Base-by-base conservation (phyloP, 345 rosid genomes). In the Rhodamnia argentea region DNA sequence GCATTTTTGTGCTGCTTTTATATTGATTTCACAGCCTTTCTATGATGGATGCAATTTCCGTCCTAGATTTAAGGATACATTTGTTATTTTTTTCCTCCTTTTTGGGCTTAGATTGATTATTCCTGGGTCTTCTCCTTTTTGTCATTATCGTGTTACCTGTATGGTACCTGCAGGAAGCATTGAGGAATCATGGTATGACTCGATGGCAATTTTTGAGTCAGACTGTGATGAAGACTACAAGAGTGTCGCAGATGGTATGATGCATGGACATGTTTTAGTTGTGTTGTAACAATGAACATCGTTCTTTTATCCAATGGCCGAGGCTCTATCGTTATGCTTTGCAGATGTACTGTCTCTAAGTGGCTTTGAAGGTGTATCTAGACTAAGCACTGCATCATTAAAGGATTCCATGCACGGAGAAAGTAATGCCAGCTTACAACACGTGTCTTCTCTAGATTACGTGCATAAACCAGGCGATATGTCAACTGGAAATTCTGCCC, bases 191-290 rank as follows among this genome's bases (percentile, higher is more conserved):
- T 97, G 98, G 97, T 95, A 90, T 85, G 99, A 97, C 89, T 90
- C 99, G 52, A 90, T 87, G 85, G 91, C 91, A 15, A 87, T 85
- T 54, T 93, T 94, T 89, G 99, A 95, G 87, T 93, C 99, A 53
- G 99, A 97, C 85, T 86, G 93, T 87, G 99, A 97, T 26, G 99
- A 96, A 24, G 99, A 97, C 78, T 97, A 93, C 57, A 90, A 94
- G 83, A 97, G 99, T 87, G 95, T 97, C 42, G 90, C 91, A 50
- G 99, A 96, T 84, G 98, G 98, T 95, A 90, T n/a, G 90, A 64
- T 64, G 26, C 87, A 55, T 84, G 44, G 84, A 52, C 42, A 84
- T 84, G 53, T 54, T 56, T 57, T 78, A 57, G 2, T 24, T 62
- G 22, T 83, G 53, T 86, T 22, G 29, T 50, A 64, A 56, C 78